These are phyloP conservation scores for Pseudogymnoascus sp. DNA, from an alignment of 2,329 filamentous ascomycete genomes.

Conservation along the genomic window DNA sequence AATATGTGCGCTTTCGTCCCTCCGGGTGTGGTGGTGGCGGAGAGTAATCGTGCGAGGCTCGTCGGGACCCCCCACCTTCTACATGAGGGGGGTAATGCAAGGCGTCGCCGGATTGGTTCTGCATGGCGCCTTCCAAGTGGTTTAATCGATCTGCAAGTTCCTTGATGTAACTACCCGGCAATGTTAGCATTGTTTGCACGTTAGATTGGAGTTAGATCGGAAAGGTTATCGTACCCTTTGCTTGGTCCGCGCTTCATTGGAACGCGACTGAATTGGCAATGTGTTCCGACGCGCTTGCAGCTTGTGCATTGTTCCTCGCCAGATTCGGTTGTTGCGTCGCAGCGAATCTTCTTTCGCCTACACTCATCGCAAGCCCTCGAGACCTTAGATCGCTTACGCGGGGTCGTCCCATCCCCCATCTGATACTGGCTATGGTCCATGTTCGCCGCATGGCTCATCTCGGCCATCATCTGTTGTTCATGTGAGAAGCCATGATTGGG, in stretches of 20 bases:
- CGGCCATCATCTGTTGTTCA: conserved; percentile 35
- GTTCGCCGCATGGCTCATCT: conserved; percentile 22
- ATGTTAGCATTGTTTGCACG: conserved; percentile 14
- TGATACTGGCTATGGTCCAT: conserved; percentile 36
- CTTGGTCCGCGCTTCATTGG: conserved; percentile 83
- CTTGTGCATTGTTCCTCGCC: conserved; percentile 70
- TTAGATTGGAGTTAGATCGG: not conserved
- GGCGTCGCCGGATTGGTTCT: conserved; percentile 38
- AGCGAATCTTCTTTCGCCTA: conserved; percentile 81
- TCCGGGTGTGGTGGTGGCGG: conserved; percentile 37
- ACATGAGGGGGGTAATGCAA: conserved; percentile 33
- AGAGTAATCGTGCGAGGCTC: conserved; percentile 43
- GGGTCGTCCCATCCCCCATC: conserved; percentile 38
- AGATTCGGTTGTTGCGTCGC: conserved; percentile 68
- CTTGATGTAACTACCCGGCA: conserved; percentile 65
- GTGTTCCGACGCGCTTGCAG: conserved; percentile 66
- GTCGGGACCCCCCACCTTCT: conserved; percentile 29
- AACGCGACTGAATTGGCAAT: conserved; percentile 76
- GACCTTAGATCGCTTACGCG: conserved; percentile 74
- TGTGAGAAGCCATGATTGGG: conserved; percentile 27
- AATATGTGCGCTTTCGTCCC: conserved; percentile 38
- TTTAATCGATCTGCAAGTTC: conserved; percentile 80
- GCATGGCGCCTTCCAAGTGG: conserved; percentile 70
- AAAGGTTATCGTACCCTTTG: conserved; percentile 56
- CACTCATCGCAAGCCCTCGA: conserved; percentile 86